Conservation (phyloP, 1,284 basidiomycete species). For the Naganishia sp. region DNA sequence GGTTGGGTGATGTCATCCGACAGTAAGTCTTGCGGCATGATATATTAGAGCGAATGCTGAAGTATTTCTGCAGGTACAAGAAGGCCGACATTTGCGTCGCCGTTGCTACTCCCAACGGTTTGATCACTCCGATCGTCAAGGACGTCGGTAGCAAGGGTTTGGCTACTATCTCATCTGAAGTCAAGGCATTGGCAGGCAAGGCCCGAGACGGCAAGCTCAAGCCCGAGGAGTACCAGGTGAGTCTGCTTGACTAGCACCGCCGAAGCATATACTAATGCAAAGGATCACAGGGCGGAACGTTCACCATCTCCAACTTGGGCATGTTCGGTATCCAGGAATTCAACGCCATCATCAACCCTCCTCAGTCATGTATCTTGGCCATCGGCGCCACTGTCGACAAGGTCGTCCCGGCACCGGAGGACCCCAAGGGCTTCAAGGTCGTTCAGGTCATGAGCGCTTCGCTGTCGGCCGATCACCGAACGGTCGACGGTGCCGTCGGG, state of each 20-base stretch:
- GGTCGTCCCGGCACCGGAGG: slow-evolving; percentile 82
- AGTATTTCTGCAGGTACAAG: slow-evolving; percentile 68
- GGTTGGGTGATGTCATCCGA: slow-evolving; percentile 93
- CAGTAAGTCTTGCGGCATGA: slow-evolving; percentile 63
- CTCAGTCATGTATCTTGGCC: slow-evolving; percentile 96
- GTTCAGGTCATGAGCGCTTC: slow-evolving; percentile 94
- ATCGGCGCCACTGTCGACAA: slow-evolving; percentile 85
- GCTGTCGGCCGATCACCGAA: slow-evolving; percentile 90
- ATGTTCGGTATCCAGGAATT: slow-evolving; percentile 96
- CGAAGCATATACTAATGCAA: neutral
- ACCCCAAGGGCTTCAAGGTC: slow-evolving; percentile 90
- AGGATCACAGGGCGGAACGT: slow-evolving; percentile 79
- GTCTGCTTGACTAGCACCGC: slow-evolving; percentile 19
- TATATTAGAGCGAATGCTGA: slow-evolving; percentile 2
- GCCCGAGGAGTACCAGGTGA: slow-evolving; percentile 92
- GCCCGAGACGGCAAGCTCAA: slow-evolving; percentile 95
- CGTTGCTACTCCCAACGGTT: slow-evolving; percentile 91
- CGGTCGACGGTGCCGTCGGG: slow-evolving; percentile 88
- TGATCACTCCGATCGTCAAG: slow-evolving; percentile 97
- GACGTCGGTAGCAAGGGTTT: slow-evolving; percentile 90
- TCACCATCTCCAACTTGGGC: slow-evolving; percentile 99
- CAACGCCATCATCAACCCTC: slow-evolving; percentile 99
- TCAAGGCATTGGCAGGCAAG: slow-evolving; percentile 89
- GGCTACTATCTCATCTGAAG: slow-evolving; percentile 85
- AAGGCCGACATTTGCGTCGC: slow-evolving; percentile 96